phyloP scores from a whole-genome alignment of 1,139 yeast genomes.

The Yamadazyma taylorii region DNA sequence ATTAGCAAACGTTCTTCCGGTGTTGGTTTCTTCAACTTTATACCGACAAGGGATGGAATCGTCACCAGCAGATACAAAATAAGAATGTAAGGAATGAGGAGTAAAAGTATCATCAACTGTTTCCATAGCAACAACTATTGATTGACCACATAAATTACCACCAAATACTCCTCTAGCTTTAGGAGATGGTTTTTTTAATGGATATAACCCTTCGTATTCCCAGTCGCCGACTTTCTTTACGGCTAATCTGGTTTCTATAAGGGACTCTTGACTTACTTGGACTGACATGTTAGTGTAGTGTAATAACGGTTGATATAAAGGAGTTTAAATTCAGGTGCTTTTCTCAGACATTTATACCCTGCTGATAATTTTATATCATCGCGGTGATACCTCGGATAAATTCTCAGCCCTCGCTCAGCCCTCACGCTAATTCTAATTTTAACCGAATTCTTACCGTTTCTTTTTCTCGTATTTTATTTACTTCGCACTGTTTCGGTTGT shows the following conservation, averaged over 20 bases:
- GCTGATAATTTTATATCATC: too few species aligned
- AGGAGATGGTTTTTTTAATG: constrained; percentile 33
- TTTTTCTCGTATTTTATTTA: too few species aligned
- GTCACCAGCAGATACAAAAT: constrained; percentile 38
- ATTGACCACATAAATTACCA: constrained; percentile 44
- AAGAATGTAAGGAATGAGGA: constrained; percentile 46
- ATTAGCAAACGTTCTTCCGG: constrained; percentile 37
- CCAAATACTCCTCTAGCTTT: constrained; percentile 42
- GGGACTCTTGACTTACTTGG: constrained; percentile 5
- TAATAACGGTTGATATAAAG: too few species aligned
- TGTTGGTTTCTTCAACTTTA: constrained; percentile 31
- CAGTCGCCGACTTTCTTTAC: constrained; percentile 22
- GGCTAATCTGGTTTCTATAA: constrained; percentile 18
- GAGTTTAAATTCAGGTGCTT: too few species aligned
- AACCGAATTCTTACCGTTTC: too few species aligned
- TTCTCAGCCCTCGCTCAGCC: too few species aligned
- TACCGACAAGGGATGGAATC: constrained; percentile 30
- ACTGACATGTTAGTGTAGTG: constrained; percentile 12
- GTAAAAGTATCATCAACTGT: constrained; percentile 27
- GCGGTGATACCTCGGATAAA: too few species aligned
- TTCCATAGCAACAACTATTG: constrained; percentile 37
- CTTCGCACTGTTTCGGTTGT: too few species aligned
- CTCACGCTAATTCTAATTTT: too few species aligned
- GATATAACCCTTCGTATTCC: constrained; percentile 29
- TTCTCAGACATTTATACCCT: background rate